Conservation (phyloP, 805 yeast genomes). For the Candida coquimbonensis region DNA sequence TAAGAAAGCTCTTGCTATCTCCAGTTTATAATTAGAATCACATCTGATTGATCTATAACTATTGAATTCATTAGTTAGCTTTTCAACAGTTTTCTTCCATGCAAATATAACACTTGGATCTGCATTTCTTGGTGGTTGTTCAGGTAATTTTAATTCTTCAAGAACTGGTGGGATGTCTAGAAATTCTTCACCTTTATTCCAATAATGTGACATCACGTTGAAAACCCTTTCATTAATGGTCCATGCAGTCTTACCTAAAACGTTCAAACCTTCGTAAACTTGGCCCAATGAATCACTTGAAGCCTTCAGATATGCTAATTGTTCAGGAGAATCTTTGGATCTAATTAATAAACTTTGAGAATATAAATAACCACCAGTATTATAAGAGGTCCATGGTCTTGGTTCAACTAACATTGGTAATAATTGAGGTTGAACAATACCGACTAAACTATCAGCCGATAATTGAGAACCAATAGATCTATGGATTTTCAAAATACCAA, state of each 20-base stretch:
- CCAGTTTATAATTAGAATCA: constrained; percentile 87
- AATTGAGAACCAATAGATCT: constrained; percentile 57
- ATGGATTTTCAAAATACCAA: constrained; percentile 79
- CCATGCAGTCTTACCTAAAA: constrained; percentile 87
- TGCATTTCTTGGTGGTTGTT: constrained; percentile 52
- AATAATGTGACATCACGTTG: constrained; percentile 61
- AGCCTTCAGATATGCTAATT: constrained; percentile 77
- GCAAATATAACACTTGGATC: constrained; percentile 68
- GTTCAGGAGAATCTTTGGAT: constrained; percentile 82
- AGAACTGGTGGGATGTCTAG: constrained; percentile 62
- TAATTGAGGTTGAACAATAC: constrained; percentile 74
- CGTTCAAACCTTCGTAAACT: constrained; percentile 78
- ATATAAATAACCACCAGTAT: constrained; percentile 78
- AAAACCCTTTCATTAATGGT: constrained; percentile 73
- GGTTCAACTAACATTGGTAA: constrained; percentile 92
- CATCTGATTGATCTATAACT: constrained; percentile 82
- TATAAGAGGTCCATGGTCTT: constrained; percentile 77
- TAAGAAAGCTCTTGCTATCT: constrained; percentile 87
- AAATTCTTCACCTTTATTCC: constrained; percentile 81
- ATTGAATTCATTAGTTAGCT: constrained; percentile 51
- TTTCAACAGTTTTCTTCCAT: constrained; percentile 59
- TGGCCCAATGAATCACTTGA: constrained; percentile 65
- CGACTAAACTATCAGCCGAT: constrained; percentile 56
- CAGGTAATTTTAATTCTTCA: constrained; percentile 42
- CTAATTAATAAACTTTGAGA: constrained; percentile 61